Evolutionary conservation across 2,329 filamentous ascomycete genomes (phyloP).

Genomic region (Trichophyton schoenleinii): DNA sequence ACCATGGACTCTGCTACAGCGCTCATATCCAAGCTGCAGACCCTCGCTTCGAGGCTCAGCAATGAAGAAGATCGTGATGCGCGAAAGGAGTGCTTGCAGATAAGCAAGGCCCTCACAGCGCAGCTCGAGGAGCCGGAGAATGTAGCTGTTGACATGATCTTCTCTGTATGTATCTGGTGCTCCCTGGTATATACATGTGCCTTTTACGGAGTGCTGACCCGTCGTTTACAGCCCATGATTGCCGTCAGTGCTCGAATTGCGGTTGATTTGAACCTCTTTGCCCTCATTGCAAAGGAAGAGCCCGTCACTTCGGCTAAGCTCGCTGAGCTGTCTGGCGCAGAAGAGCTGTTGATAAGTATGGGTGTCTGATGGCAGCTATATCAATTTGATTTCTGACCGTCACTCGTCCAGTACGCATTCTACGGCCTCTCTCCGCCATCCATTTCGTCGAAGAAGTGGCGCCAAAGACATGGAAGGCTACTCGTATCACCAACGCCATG

Average conservation of each 20-base stretch:
- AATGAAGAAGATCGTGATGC: neutral
- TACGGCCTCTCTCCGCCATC: constrained; percentile 2
- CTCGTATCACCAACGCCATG: constrained; percentile 2
- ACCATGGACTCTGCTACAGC: neutral
- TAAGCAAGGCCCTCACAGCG: neutral
- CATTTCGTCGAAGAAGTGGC: constrained; percentile 4
- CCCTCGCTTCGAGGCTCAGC: neutral
- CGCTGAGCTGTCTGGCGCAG: constrained; percentile 4
- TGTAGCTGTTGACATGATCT: constrained; percentile 3
- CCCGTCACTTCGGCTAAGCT: constrained; percentile 1
- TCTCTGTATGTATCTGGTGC: neutral
- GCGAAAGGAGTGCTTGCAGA: neutral
- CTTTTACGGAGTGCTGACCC: neutral
- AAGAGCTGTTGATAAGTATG: constrained; percentile 6
- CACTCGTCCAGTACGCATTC: neutral
- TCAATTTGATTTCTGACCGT: neutral
- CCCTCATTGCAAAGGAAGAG: constrained; percentile 2
- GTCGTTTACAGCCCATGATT: neutral
- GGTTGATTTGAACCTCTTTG: constrained; percentile 5
- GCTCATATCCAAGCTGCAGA: neutral
- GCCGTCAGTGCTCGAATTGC: constrained; percentile 5
- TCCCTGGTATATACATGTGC: neutral
- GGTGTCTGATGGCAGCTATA: too few species aligned
- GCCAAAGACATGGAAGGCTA: constrained; percentile 5
- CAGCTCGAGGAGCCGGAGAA: constrained; percentile 5